phyloP scores from a whole-genome alignment of 805 yeast genomes.

The Starmera quercuum region DNA sequence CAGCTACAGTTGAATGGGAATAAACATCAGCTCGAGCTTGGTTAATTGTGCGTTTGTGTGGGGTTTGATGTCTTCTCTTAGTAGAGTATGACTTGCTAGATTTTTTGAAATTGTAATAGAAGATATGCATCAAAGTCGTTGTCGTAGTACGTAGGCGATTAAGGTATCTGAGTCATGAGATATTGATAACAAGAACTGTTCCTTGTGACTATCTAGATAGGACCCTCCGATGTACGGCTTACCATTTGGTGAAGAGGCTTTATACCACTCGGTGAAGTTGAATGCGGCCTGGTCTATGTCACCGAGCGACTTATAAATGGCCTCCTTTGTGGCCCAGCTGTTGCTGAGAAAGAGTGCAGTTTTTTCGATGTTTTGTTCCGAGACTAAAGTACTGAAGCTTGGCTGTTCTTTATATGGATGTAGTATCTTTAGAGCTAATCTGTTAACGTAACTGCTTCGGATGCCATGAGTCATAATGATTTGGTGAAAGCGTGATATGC shows the following conservation, averaged over 20 bases:
- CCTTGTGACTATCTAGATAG: slow-evolving; percentile 23
- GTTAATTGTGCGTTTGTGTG: too few relatives aligned
- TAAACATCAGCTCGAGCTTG: too few relatives aligned
- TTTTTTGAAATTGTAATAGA: too few relatives aligned
- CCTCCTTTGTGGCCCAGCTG: slow-evolving; percentile 75
- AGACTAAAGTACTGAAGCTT: too few relatives aligned
- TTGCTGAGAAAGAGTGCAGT: too few relatives aligned
- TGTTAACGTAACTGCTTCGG: slow-evolving; percentile 18
- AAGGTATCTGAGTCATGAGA: slow-evolving; percentile 63
- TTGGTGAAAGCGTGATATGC: slow-evolving; percentile 34
- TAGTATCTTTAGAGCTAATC: slow-evolving; percentile 41
- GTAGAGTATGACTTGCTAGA: too few relatives aligned
- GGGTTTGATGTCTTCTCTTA: too few relatives aligned
- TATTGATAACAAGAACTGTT: slow-evolving; percentile 44
- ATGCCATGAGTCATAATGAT: slow-evolving; percentile 31
- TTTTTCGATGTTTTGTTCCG: too few relatives aligned
- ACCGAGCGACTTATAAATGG: slow-evolving; percentile 55
- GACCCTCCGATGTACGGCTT: slow-evolving; percentile 35
- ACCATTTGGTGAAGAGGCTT: slow-evolving; percentile 30
- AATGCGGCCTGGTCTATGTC: slow-evolving; percentile 41
- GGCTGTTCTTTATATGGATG: slow-evolving; percentile 38
- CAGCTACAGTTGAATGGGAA: slow-evolving; percentile 99
- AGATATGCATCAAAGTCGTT: too few relatives aligned
- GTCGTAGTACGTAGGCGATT: slow-evolving; percentile 47
- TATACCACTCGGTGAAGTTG: slow-evolving; percentile 54